phyloP scores from a whole-genome alignment of 108 stramenopile species.

The Parietichytrium sp. region DNA sequence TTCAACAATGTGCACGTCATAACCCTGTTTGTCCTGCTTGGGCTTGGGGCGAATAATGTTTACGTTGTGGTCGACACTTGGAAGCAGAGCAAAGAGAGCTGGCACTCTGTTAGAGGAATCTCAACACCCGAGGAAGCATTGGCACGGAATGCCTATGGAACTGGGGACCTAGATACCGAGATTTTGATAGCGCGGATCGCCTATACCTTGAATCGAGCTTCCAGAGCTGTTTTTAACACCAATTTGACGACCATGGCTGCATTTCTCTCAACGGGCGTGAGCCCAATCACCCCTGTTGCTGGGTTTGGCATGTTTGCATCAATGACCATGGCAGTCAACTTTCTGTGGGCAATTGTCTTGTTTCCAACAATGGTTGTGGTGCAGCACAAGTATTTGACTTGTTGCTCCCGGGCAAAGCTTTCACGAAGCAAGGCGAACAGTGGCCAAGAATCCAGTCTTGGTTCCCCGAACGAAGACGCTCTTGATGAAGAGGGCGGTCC shows the following conservation, averaged over 20 bases:
- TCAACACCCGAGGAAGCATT: too few relatives aligned
- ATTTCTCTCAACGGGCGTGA: conserved; percentile 39
- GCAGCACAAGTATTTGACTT: too few relatives aligned
- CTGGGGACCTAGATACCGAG: too few relatives aligned
- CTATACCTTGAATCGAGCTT: not conserved
- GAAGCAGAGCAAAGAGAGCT: too few relatives aligned
- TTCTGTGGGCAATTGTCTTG: conserved; percentile 20
- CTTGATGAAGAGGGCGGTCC: not conserved
- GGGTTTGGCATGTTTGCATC: conserved; percentile 48
- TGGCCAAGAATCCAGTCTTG: too few relatives aligned
- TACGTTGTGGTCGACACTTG: conserved; percentile 44
- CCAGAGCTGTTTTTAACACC: not conserved
- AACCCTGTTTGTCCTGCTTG: conserved; percentile 41
- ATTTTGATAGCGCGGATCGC: not conserved
- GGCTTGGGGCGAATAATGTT: conserved; percentile 44
- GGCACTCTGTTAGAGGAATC: too few relatives aligned
- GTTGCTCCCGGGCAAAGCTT: too few relatives aligned
- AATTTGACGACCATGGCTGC: conserved; percentile 28
- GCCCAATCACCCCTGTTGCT: conserved; percentile 26
- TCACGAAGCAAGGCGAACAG: too few relatives aligned
- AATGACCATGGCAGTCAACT: conserved; percentile 30
- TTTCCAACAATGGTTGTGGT: conserved; percentile 26
- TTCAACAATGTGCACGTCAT: conserved; percentile 37
- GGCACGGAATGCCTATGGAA: too few relatives aligned
- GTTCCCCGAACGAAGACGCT: not conserved